Evolutionary conservation across 2,329 filamentous ascomycete genomes (phyloP), one percentile per base, ranked within the genome.

Genomic region (Hypoxylon rubiginosum): DNA sequence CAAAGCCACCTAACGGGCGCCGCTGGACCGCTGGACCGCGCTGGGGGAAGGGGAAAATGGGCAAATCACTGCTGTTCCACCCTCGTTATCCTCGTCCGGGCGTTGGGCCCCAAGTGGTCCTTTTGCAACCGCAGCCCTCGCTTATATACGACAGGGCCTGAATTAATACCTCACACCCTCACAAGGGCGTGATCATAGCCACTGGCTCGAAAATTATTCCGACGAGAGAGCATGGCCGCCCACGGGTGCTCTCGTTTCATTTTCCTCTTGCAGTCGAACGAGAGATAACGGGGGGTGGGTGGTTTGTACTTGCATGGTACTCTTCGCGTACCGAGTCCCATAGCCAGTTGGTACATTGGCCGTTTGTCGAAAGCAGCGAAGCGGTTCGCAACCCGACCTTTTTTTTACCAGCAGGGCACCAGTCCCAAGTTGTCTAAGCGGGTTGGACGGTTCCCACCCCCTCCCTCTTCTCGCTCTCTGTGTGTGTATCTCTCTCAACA

Each of bases 91-190:
- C 67, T 68, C 64, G 64, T 67, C 51, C 32, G 52, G 39, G 62
- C 43, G 58, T 62, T 65, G 58, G 64, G 65, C 15, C 52, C 65
- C 45, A 68, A 70, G 65, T 66, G 67, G 67, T 61, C 46, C 67
- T 66, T 62, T 64, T 70, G 67, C 65, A 66, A 70, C 67, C 46
- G 62, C 57, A 68, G 48, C 62, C 62, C 67, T 70, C 67, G 67
- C 67, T 68, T 70, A 70, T 70, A 70, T 64, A 68, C 55, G 56
- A 68, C 65, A 68, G 67, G 67, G 67, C 62, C 59, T 64, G 57
- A 55, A 63, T 71, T 71, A 68, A 70, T 69, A 66, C 63, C 66
- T 64, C 63, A 69, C 68, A 70, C 68, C 66, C 68, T 66, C 65
- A 58, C 54, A 54, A 70, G 67, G 67, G 68, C 57, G 68, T 71